These are phyloP conservation scores for Cicer bijugum DNA, from an alignment of 306 rosid genomes.

Conservation along the genomic window DNA sequence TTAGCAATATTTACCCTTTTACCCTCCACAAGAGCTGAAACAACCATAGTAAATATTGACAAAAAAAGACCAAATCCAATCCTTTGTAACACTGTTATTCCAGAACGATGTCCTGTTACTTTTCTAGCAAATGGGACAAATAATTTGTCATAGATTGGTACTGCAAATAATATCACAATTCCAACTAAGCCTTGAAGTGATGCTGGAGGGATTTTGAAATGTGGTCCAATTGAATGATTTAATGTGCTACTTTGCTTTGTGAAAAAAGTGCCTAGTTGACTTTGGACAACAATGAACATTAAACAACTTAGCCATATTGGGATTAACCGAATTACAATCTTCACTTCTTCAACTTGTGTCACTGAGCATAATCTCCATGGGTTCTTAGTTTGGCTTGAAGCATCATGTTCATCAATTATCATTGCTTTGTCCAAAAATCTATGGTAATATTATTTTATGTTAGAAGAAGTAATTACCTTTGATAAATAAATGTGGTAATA, in stretches of 20 bases:
- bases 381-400: conserved; percentile 50
- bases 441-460: not conserved
- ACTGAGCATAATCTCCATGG: conserved; percentile 81
- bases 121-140: conserved; percentile 56
- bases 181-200: conserved; percentile 68
- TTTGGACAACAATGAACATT: conserved; percentile 63
- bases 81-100: conserved; percentile 70
- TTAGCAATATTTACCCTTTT: conserved; percentile 59
- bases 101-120: conserved; percentile 55
- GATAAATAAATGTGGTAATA: not conserved
- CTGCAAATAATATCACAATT: conserved; percentile 45
- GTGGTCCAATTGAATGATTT: conserved; percentile 59
- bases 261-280: conserved; percentile 65
- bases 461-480: not conserved
- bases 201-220: conserved; percentile 64
- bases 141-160: conserved; percentile 62
- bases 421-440: conserved; percentile 77
- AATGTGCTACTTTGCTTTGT: conserved; percentile 69
- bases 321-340: conserved; percentile 63
- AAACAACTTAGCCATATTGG: conserved; percentile 80
- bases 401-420: conserved; percentile 58
- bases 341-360: conserved; percentile 78
- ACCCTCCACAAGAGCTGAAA: conserved; percentile 59
- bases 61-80: conserved; percentile 66
- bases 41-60: conserved; percentile 64